Evolutionary conservation across 495 filamentous ascomycete genomes (phyloP), one percentile per base, ranked within the genome.

Genomic region (Tuber melanosporum): DNA sequence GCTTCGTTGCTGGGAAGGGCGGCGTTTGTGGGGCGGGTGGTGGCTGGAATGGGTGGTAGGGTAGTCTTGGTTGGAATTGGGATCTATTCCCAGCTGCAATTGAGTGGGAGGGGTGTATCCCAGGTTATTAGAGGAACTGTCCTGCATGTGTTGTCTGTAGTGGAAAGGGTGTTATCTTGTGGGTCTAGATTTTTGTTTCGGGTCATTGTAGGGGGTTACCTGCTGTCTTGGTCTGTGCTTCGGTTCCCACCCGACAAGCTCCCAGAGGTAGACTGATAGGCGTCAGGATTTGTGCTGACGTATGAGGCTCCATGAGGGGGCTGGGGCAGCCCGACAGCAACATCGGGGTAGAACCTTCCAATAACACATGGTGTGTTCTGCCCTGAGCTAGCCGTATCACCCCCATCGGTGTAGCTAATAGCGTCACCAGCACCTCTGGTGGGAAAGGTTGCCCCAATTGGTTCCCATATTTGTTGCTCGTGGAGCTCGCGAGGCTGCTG

Each of bases 281-380:
- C 0, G 4, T 6, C 14, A 36, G 1, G 14, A 14, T 17, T 15
- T 0, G 6, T 0, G 57, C 14, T 8, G 57, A 6, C 12, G 12
- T n/a, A 12, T 26, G 57, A 36, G 26, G 14, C 6, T 36, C 14
- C 26, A 12, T 36, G 57, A 36, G 5, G 4, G 57, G 26, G 3
- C 2, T 36, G 57, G 26, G 12, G 26, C 26, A 2, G 14, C 1
- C 4, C 15, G 57, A 19, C 26, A 36, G 12, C 0, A 3, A 15
- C 26, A 4, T 12, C 26, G 15, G 32, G 14, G 57, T 7, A 19
- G 57, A 7, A 32, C 12, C 4, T 14, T 6, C 14, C 57, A 6
- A 5, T 26, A 1, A 8, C 12, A 3, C 12, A 2, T 14, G 12
- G 57, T 12, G 26, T 17, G 19, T 26, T 36, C 26, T 36, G 26